Evolutionary conservation across 169 alveolate species (phyloP).

Genomic region (Cyclospora cayetanensis): DNA sequence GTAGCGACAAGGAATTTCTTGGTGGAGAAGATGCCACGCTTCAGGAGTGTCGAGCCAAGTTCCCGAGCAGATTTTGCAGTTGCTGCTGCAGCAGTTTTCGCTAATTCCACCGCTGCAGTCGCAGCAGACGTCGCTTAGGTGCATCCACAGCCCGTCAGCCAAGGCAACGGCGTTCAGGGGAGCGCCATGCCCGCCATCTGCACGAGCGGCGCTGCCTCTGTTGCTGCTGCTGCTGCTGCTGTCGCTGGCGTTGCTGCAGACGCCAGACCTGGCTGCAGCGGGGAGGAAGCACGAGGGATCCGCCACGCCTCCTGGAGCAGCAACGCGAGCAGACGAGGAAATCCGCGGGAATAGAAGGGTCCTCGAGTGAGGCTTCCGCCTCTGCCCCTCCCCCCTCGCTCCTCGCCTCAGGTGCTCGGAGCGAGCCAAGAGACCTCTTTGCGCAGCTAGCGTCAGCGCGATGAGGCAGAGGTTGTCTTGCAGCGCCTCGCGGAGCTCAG

Average conservation of each 20-base stretch:
- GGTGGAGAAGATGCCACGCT: conserved; percentile 57
- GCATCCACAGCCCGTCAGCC: conserved; percentile 31
- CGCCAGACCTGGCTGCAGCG: background rate
- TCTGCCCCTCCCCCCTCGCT: background rate
- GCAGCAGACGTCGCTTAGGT: conserved; percentile 32
- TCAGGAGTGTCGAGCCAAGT: conserved; percentile 29
- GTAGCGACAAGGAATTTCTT: conserved; percentile 16
- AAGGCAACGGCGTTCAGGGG: background rate
- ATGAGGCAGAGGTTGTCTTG: conserved; percentile 20
- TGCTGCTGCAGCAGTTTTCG: conserved; percentile 52
- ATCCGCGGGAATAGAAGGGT: conserved; percentile 13
- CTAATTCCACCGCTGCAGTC: too few relatives aligned
- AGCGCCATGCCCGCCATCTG: background rate
- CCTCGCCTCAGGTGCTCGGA: conserved; percentile 34
- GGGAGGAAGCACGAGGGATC: background rate
- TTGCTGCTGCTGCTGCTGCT: conserved; percentile 49
- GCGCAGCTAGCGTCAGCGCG: conserved; percentile 6
- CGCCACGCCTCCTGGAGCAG: conserved; percentile 12
- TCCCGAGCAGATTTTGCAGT: conserved; percentile 39
- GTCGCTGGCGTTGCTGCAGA: conserved; percentile 54
- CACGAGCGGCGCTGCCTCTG: too few relatives aligned
- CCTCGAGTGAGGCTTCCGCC: conserved; percentile 37
- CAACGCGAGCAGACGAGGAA: background rate
- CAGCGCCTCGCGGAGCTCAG: conserved; percentile 14
- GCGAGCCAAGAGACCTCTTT: conserved; percentile 31